These are phyloP conservation scores for Trematosphaeria pertusa DNA, from an alignment of 2,329 filamentous ascomycete genomes.

Conservation along the genomic window DNA sequence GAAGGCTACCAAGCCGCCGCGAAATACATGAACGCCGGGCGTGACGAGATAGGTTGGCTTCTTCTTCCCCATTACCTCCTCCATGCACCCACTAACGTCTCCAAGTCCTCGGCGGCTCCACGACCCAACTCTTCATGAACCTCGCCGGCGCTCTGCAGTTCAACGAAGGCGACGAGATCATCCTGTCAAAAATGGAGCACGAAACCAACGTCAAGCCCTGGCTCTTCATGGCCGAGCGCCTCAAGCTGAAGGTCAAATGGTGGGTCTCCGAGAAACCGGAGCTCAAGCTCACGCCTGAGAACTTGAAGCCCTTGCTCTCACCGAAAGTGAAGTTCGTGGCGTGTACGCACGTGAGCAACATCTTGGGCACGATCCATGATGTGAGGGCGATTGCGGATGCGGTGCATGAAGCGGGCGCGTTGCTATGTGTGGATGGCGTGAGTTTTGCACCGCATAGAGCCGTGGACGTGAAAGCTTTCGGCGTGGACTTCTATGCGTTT, in stretches of 20 bases:
- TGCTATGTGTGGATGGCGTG: conserved; percentile 78
- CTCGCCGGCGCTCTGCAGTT: conserved; percentile 52
- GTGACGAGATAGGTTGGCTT: conserved; percentile 68
- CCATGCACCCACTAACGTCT: neutral
- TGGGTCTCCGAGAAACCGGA: conserved; percentile 63
- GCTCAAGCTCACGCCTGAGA: conserved; percentile 65
- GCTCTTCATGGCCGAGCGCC: conserved; percentile 70
- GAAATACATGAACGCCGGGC: conserved; percentile 71
- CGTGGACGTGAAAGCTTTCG: conserved; percentile 72
- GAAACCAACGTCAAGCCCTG: conserved; percentile 80
- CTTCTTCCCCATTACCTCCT: neutral
- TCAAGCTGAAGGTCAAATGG: conserved; percentile 71
- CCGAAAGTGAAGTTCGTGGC: conserved; percentile 72
- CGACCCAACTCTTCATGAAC: conserved; percentile 79
- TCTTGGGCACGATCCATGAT: conserved; percentile 74
- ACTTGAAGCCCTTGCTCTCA: conserved; percentile 66
- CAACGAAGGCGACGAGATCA: conserved; percentile 64
- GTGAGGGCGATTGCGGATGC: conserved; percentile 62
- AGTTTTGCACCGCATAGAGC: conserved; percentile 76
- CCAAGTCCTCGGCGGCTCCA: conserved; percentile 72
- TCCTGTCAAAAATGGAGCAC: conserved; percentile 76
- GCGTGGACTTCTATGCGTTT: conserved; percentile 79
- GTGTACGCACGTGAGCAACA: conserved; percentile 76
- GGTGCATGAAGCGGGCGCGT: conserved; percentile 60
- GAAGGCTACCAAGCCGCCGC: conserved; percentile 70